phyloP scores from a whole-genome alignment of 768 basidiomycete species.

The Mycena latifolia region DNA sequence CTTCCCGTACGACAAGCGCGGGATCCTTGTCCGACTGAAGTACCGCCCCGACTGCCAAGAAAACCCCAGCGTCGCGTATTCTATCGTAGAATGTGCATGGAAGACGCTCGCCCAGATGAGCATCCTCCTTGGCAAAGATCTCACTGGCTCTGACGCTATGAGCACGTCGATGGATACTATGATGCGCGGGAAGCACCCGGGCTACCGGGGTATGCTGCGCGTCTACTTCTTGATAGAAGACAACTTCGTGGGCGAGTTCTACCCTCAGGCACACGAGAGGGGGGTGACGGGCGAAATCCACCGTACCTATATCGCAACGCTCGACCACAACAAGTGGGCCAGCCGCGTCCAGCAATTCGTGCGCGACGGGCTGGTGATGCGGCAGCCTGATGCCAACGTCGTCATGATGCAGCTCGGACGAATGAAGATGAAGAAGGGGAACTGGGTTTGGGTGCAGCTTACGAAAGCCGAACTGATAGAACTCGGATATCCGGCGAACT shows the following conservation, averaged over 20 bases:
- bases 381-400: not conserved
- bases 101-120: not conserved
- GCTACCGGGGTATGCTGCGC: slow-evolving; percentile 20
- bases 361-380: slow-evolving; percentile 29
- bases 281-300: not conserved
- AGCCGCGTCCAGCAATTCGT: slow-evolving; percentile 23
- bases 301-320: not conserved
- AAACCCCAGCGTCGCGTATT: slow-evolving; percentile 24
- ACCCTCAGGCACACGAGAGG: slow-evolving; percentile 1
- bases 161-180: not conserved
- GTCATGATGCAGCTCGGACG: slow-evolving; percentile 23
- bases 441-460: slow-evolving; percentile 31
- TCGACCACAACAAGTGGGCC: slow-evolving; percentile 28
- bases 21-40: slow-evolving; percentile 6
- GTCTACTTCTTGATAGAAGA: slow-evolving; percentile 28
- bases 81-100: not conserved
- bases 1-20: slow-evolving; percentile 17
- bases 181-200: not conserved
- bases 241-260: slow-evolving; percentile 12
- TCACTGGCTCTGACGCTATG: too few relatives aligned
- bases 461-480: slow-evolving; percentile 12
- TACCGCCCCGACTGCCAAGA: slow-evolving; percentile 30
- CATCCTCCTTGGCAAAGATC: not conserved
- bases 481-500: slow-evolving; percentile 21
- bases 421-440: slow-evolving; percentile 29